These are phyloP conservation scores for Coemansia sp. DNA, from an alignment of 192 early-diverging fungal species.

Conservation along the genomic window DNA sequence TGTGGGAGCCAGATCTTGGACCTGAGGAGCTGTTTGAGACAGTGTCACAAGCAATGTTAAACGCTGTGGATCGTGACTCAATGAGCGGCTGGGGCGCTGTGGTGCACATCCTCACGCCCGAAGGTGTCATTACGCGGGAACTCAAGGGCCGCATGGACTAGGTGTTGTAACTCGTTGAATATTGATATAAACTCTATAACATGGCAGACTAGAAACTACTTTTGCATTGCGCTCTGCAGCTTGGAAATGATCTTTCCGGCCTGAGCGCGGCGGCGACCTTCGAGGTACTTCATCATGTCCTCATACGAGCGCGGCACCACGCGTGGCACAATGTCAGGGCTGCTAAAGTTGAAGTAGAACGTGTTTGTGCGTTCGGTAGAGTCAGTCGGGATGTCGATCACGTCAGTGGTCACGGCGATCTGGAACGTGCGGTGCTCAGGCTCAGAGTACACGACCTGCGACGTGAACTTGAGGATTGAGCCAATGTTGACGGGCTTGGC, in stretches of 20 bases:
- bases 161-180: not conserved
- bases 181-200: not conserved
- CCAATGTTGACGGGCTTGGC: constrained; percentile 85
- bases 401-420: constrained; percentile 70
- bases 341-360: constrained; percentile 84
- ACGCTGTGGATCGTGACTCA: constrained; percentile 92
- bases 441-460: constrained; percentile 77
- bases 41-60: constrained; percentile 91
- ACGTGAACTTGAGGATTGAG: constrained; percentile 66
- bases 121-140: constrained; percentile 81
- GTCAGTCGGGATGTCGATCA: constrained; percentile 66
- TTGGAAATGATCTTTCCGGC: constrained; percentile 50
- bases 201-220: constrained; percentile 6
- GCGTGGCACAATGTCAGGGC: constrained; percentile 48
- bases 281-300: constrained; percentile 79
- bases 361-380: constrained; percentile 75
- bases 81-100: constrained; percentile 95
- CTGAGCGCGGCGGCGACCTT: constrained; percentile 66
- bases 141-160: constrained; percentile 73
- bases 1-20: constrained; percentile 97
- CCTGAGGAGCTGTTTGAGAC: constrained; percentile 98
- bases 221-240: constrained; percentile 47
- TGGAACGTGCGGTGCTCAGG: constrained; percentile 62
- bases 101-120: constrained; percentile 90
- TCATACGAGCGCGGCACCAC: constrained; percentile 80